Base-by-base conservation (phyloP, 345 rosid species). In the Tarenaya hassleriana region DNA sequence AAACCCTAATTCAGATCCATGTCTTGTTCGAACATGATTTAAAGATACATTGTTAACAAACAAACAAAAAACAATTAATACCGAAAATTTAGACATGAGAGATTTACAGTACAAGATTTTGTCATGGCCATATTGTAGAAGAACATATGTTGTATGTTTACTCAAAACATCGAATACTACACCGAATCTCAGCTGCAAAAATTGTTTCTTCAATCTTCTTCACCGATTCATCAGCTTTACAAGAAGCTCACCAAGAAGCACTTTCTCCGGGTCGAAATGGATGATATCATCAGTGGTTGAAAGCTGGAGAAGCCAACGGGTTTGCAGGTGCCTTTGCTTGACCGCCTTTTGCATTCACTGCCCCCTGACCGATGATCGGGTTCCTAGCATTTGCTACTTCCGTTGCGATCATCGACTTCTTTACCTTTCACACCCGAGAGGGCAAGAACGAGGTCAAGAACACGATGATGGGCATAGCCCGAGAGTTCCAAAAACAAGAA, bases 301-400 rank as follows among this genome's bases (percentile, higher is more conserved):
- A 75, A 48, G 63, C 81, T 43, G 86, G 71, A n/a, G 84, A 69
- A 7, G 80, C 75, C 56, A 81, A 18, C 34, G 71, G 41, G 62
- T 76, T 86, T 16, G 78, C 74, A 52, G 83, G 63, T 12, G 77
- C 57, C 84, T 80, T 90, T 54, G 79, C 63, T 50, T 72, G 60
- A 61, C 69, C 81, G 19, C 82, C 71, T 82, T 73, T 86, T 32
- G 77, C 70, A 62, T 67, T 69, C 59, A 68, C 85, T 27, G 69
- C 60, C 51, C 66, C 75, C 31, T 81, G 94, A 20, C 86, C 90
- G n/a, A n/a, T 1, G 27, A n/a, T 64, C 14, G 63, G 32, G 56
- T 37, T 76, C 75, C 71, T 80, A 31, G 76, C 51, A 68, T 58
- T 74, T 58, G 73, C 72, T 35, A 72, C 72, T 69, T 90, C 95